These are phyloP conservation scores for Raphidocelis subcapitata DNA, from an alignment of 139 green algal species.

Conservation along the genomic window DNA sequence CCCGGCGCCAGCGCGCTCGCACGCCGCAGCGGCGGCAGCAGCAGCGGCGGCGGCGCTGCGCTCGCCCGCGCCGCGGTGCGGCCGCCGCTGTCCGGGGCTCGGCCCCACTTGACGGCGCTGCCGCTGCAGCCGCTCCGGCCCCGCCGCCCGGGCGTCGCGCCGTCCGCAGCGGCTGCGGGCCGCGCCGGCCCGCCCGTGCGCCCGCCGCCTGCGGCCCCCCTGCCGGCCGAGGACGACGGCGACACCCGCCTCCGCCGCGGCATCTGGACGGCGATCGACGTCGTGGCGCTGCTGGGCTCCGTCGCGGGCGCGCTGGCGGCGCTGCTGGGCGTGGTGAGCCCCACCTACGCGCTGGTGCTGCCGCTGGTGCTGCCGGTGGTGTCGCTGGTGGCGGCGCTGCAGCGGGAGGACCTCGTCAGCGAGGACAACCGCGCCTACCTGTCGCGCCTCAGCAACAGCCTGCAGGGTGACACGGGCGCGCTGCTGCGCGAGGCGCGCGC, in stretches of 20 bases:
- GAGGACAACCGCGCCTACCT: conserved; percentile 26
- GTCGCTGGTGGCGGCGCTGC: conserved; percentile 42
- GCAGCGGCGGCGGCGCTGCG: too few relatives aligned
- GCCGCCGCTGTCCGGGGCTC: too few relatives aligned
- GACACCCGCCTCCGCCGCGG: conserved; percentile 1
- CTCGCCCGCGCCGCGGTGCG: too few relatives aligned
- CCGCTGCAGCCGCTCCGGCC: not conserved
- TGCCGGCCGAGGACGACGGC: not conserved
- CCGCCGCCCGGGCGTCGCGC: not conserved
- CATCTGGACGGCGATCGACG: conserved; percentile 41
- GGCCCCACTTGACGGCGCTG: too few relatives aligned
- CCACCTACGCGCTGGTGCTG: conserved; percentile 38
- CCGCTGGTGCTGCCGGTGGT: conserved; percentile 51
- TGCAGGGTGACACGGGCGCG: conserved; percentile 14
- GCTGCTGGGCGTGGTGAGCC: conserved; percentile 35
- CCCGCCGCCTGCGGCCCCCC: not conserved
- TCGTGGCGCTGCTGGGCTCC: conserved; percentile 34
- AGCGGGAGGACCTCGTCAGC: conserved; percentile 37
- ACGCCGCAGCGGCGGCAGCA: too few relatives aligned
- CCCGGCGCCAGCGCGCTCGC: too few relatives aligned
- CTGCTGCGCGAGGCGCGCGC: conserved; percentile 30
- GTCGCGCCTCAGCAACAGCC: conserved; percentile 19
- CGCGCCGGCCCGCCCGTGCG: not conserved
- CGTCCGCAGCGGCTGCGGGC: not conserved
- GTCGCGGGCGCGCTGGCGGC: conserved; percentile 41